Conservation (phyloP, 306 rosid species). For the Vicia villosa region DNA sequence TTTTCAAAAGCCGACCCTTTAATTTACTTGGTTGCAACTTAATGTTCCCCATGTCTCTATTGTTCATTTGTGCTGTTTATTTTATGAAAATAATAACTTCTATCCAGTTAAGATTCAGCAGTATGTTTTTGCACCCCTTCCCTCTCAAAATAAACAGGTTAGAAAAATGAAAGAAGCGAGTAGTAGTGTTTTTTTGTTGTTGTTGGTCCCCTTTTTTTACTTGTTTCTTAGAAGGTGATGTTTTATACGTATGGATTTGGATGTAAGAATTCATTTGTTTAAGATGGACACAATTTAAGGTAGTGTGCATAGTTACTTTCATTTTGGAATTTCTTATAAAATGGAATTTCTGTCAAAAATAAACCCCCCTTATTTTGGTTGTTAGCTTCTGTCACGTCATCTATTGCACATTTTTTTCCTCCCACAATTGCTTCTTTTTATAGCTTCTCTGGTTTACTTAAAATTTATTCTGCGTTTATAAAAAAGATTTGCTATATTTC, state of each 20-base stretch:
- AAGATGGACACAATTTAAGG: not conserved
- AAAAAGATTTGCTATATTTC: no score
- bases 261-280: not conserved
- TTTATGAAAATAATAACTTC: not conserved
- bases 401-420: no score
- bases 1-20: conserved; percentile 9
- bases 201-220: not conserved
- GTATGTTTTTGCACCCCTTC: no score
- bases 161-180: conserved; percentile 1
- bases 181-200: not conserved
- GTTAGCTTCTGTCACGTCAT: not conserved
- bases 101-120: conserved; percentile 15
- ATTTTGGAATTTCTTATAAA: not conserved
- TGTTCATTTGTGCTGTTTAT: not conserved
- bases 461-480: no score
- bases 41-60: not conserved
- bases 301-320: not conserved
- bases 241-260: conserved; percentile 1
- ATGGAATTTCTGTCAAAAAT: not conserved
- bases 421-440: no score
- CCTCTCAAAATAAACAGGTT: no score
- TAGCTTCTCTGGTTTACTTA: no score
- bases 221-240: not conserved
- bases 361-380: not conserved
- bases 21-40: conserved; percentile 19